These are phyloP conservation scores for Cornus suecica DNA, from an alignment of 148 eudicot species.

Conservation along the genomic window DNA sequence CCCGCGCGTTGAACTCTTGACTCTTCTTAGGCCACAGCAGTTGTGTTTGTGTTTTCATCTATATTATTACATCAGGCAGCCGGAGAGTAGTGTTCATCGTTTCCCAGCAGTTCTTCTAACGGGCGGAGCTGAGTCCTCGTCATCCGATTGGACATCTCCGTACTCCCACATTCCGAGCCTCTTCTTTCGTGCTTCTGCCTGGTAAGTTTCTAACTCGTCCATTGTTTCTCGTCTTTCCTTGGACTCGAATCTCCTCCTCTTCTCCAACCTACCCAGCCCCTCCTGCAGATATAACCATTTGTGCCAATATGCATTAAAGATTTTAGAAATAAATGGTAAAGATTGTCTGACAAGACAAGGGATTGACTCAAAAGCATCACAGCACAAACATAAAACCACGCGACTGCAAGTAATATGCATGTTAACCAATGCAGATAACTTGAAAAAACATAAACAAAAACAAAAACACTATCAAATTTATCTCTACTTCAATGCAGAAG, in stretches of 20 bases:
- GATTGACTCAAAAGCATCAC: neutral
- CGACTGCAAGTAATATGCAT: no score
- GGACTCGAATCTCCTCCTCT: slow-evolving; percentile 57
- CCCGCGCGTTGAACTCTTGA: neutral
- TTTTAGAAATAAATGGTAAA: neutral
- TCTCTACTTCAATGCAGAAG: no score
- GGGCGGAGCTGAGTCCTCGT: slow-evolving; percentile 68
- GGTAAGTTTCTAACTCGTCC: slow-evolving; percentile 67
- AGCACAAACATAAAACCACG: neutral
- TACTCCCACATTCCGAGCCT: slow-evolving; percentile 84
- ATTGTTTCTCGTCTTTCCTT: slow-evolving; percentile 46
- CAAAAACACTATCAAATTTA: no score
- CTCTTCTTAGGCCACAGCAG: slow-evolving; percentile 2
- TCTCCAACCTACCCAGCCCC: slow-evolving; percentile 83
- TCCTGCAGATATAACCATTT: slow-evolving; percentile 40
- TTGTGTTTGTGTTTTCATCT: neutral
- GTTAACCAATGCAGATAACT: no score
- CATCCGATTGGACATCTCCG: slow-evolving; percentile 81
- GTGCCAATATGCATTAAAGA: neutral
- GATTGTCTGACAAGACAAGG: no score
- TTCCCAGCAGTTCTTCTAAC: slow-evolving; percentile 61
- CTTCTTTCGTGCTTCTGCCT: slow-evolving; percentile 58
- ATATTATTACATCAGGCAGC: neutral
- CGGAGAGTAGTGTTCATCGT: slow-evolving; percentile 35
- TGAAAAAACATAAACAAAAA: no score